A percentile compares a stretch with the other conserved stretches of the same genome.
Conservation (phyloP, 1,284 basidiomycete species). For the Mixia osmundae region DNA sequence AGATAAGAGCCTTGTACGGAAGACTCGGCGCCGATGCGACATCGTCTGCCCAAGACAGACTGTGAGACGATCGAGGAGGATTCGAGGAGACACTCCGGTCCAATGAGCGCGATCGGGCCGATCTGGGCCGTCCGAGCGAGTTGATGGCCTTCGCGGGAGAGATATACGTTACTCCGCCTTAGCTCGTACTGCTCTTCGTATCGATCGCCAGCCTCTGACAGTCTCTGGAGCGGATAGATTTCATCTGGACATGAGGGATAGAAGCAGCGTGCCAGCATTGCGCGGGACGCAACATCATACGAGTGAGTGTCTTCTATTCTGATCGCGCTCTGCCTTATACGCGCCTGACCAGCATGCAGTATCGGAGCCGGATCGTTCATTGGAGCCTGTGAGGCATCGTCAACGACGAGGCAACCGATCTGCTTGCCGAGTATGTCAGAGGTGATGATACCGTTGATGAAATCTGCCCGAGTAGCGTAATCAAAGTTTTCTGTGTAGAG, state of each 20-base stretch:
- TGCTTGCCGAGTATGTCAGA: conserved; percentile 89
- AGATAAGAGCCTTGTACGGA: conserved; percentile 51
- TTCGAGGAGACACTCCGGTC: conserved; percentile 38
- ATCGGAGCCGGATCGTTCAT: too few relatives aligned
- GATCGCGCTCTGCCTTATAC: too few relatives aligned
- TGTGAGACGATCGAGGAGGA: conserved; percentile 38
- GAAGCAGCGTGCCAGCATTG: too few relatives aligned
- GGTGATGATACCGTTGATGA: conserved; percentile 86
- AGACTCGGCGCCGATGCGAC: conserved; percentile 39
- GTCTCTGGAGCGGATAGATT: too few relatives aligned
- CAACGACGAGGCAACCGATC: conserved; percentile 67
- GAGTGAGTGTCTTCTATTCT: too few relatives aligned
- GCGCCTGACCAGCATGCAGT: too few relatives aligned
- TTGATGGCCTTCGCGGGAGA: too few relatives aligned
- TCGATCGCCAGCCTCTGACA: conserved; percentile 35
- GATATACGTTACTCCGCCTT: too few relatives aligned
- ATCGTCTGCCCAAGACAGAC: conserved; percentile 52
- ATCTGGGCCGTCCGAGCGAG: neutral
- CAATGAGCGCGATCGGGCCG: conserved; percentile 30
- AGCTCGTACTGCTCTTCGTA: too few relatives aligned
- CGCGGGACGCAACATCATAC: too few relatives aligned
- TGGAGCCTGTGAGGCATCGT: too few relatives aligned
- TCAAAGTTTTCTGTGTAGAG: conserved; percentile 99
- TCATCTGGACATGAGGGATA: conserved; percentile 87
- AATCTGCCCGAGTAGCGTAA: conserved; percentile 75